phyloP scores from a whole-genome alignment of 768 basidiomycete genomes.

The Psilocybe tampanensis region DNA sequence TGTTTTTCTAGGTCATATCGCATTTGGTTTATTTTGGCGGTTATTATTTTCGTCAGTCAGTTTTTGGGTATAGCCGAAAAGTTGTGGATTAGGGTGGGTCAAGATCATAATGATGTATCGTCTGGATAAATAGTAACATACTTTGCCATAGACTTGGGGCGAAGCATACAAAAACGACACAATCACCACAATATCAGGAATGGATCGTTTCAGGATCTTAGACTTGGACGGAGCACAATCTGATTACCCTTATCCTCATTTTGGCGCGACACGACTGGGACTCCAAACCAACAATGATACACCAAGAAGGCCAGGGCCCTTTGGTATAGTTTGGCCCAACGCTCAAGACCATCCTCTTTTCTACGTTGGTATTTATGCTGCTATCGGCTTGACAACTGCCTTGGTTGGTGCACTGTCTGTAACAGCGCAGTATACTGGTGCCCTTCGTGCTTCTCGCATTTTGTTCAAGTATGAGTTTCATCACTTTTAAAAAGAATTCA shows the following conservation, averaged over 20 bases:
- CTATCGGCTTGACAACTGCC: conserved; percentile 51
- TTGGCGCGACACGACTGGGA: conserved; percentile 11
- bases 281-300: conserved; percentile 21
- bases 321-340: conserved; percentile 42
- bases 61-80: conserved; percentile 60
- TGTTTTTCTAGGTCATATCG: conserved; percentile 54
- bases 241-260: neutral
- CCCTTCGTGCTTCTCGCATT: conserved; percentile 39
- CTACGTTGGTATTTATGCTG: conserved; percentile 62
- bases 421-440: conserved; percentile 57
- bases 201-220: conserved; percentile 34
- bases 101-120: conserved; percentile 13
- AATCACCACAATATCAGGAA: conserved; percentile 16
- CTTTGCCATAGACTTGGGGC: conserved; percentile 58
- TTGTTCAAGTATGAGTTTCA: conserved; percentile 34
- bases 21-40: conserved; percentile 59
- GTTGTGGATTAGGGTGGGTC: conserved; percentile 74
- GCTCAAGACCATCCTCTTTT: conserved; percentile 63
- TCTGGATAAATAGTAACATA: conserved; percentile 10
- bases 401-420: conserved; percentile 46
- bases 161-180: conserved; percentile 48
- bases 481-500: conserved; percentile 42
- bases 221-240: conserved; percentile 29
- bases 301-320: conserved; percentile 25
- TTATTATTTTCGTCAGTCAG: conserved; percentile 51